Evolutionary conservation across 306 rosid species (phyloP).

Genomic region (Vigna hirtella): DNA sequence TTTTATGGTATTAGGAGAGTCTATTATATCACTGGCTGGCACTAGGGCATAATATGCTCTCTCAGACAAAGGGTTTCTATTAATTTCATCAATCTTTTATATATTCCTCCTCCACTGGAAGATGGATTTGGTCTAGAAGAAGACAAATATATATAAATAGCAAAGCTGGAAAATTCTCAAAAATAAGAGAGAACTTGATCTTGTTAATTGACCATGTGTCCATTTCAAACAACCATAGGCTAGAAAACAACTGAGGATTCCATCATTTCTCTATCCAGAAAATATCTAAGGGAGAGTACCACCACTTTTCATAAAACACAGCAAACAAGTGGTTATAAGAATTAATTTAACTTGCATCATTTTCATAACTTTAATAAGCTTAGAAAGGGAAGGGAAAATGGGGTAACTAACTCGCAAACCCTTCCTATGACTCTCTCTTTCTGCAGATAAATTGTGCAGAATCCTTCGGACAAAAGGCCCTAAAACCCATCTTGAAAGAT

Average conservation of each 20-base stretch:
- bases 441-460: background rate
- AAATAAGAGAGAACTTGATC: slow-evolving; percentile 10
- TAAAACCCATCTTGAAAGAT: slow-evolving; percentile 1
- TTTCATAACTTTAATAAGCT: background rate
- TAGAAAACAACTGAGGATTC: background rate
- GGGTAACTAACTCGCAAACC: background rate
- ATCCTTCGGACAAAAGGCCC: background rate
- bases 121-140: background rate
- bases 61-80: background rate
- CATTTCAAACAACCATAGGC: background rate
- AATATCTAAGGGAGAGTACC: slow-evolving; percentile 1
- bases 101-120: background rate
- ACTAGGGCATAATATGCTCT: slow-evolving; percentile 23
- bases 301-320: slow-evolving; percentile 16
- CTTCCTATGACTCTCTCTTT: background rate
- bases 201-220: background rate
- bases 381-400: background rate
- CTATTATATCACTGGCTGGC: background rate
- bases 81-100: background rate
- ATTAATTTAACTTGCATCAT: slow-evolving; percentile 2
- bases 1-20: background rate
- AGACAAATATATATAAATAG: background rate
- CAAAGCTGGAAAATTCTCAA: background rate
- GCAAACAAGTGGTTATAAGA: background rate
- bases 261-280: background rate